Conservation (phyloP, 345 rosid species). For the Syzygium aqueum region DNA sequence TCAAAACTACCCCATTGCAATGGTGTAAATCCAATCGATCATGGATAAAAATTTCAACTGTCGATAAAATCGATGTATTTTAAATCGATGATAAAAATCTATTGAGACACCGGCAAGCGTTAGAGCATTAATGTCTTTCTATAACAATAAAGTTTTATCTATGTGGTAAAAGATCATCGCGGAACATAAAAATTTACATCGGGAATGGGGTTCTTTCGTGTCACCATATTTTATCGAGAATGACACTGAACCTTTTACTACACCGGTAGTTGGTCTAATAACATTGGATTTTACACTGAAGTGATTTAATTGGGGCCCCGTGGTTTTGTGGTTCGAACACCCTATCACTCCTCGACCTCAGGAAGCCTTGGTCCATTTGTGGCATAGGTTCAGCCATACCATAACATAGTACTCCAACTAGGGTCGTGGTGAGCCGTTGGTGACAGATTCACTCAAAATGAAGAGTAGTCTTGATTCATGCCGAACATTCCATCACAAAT, state of each 20-base stretch:
- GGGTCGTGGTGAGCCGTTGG: fast-evolving
- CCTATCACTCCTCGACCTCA: too few relatives aligned
- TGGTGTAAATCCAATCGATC: neutral
- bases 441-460: neutral
- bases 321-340: too few relatives aligned
- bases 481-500: neutral
- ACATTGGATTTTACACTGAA: too few relatives aligned
- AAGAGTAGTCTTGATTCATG: neutral
- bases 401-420: neutral
- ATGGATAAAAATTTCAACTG: neutral
- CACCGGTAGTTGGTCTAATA: too few relatives aligned
- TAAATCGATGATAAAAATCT: neutral
- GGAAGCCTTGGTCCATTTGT: too few relatives aligned
- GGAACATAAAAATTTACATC: neutral
- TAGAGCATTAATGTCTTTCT: neutral
- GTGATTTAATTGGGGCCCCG: too few relatives aligned
- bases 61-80: too few relatives aligned
- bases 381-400: fast-evolving
- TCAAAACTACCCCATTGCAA: neutral
- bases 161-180: neutral
- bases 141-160: neutral
- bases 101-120: neutral
- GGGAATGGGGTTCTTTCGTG: neutral
- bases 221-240: neutral
- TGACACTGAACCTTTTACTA: neutral